Evolutionary conservation across 2,329 filamentous ascomycete species (phyloP), one percentile per base, ranked within the genome.

Genomic region (Nothopassalora personata): DNA sequence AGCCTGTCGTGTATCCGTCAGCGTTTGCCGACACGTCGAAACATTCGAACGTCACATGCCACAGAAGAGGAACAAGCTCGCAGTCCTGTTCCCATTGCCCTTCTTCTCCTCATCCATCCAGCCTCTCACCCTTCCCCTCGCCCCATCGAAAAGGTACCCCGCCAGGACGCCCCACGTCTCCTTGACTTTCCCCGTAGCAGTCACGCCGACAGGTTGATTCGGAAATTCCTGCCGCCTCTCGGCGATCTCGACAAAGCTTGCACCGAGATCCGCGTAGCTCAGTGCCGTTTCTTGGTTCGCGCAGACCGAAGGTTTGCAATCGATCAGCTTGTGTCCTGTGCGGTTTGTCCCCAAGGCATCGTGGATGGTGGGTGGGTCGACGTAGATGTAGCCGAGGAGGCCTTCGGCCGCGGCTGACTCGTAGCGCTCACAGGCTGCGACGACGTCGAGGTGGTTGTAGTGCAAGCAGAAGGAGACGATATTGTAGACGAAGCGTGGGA

Each of bases 221-320:
- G 18, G 33, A 28, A 66, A 67, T 46, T 68, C 63, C 27, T 55
- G 36, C 43, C 56, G 59, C 18, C 66, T 36, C 33, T 60, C 53
- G n/a, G 64, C 66, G 23, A 66, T 58, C 53, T 68, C 66, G 19
- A 57, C 50, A 30, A 66, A 67, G 6, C 53, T 62, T 11, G 54
- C 66, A 4, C 66, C 66, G 2, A 67, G 51, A 53, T 68, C 66
- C 9, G 65, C 60, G 53, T 68, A 68, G 43, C 53, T 66, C 9
- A 68, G 28, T 11, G 43, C 19, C 15, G 56, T 19, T 30, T 27
- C 28, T 30, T 54, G 67, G 7, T 54, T 43, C 3, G 10, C 71
- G 49, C 49, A 51, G 30, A 34, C 30, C 5, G 27, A 10, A 5
- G 30, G 11, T 3, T 31, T 31, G 15, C 49, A 51, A 10, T 28